phyloP scores from a whole-genome alignment of 2,329 filamentous ascomycete genomes.

The Scolecobasidium constrictum region DNA sequence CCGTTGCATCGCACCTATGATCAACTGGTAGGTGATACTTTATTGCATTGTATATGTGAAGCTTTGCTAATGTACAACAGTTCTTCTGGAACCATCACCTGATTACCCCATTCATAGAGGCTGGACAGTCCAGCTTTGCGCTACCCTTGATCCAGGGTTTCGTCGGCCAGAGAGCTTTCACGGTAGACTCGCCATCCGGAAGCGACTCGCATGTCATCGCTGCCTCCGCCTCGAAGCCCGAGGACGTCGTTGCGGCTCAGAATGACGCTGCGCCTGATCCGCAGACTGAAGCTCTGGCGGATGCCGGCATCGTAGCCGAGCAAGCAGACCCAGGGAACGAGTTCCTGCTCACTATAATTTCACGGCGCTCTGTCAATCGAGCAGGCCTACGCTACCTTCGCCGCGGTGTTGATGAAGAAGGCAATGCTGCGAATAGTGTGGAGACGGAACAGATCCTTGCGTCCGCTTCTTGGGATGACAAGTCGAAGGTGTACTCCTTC shows the following conservation, averaged over 20 bases:
- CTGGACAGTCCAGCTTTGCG: constrained; percentile 59
- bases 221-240: constrained; percentile 21
- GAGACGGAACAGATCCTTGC: constrained; percentile 94
- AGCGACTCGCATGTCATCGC: constrained; percentile 18
- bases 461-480: constrained; percentile 48
- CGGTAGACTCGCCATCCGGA: constrained; percentile 41
- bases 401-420: constrained; percentile 81
- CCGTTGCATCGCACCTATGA: constrained; percentile 67
- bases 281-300: constrained; percentile 10
- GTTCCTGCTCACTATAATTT: constrained; percentile 81
- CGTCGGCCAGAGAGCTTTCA: constrained; percentile 74
- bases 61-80: too few species aligned
- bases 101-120: constrained; percentile 59
- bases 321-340: constrained; percentile 26
- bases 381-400: constrained; percentile 85
- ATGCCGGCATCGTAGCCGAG: constrained; percentile 13
- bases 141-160: constrained; percentile 91
- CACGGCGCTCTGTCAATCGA: constrained; percentile 74
- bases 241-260: constrained; percentile 17
- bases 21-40: constrained; percentile 46
- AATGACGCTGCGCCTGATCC: constrained; percentile 13
- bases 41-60: too few species aligned
- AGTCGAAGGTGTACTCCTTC: constrained; percentile 65
- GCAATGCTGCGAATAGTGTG: constrained; percentile 78
- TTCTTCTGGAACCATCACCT: constrained; percentile 91